Conservation (phyloP, 306 rosid species). For the Sicyos baderoa region DNA sequence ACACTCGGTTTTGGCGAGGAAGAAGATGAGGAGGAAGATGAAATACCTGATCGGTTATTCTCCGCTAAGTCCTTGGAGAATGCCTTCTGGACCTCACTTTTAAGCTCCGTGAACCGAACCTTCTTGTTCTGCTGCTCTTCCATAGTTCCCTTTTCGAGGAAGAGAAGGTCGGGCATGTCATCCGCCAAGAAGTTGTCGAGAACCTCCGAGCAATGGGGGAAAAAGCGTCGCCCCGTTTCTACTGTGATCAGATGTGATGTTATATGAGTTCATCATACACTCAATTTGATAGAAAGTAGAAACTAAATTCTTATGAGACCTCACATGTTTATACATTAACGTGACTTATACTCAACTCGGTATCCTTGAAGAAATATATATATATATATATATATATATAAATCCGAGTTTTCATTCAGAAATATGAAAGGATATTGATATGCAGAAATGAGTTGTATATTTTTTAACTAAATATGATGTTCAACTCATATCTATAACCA, state of each 20-base stretch:
- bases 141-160: constrained; percentile 56
- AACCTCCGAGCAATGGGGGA: constrained; percentile 90
- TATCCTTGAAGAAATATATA: no score
- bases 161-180: constrained; percentile 56
- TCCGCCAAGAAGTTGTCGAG: constrained; percentile 67
- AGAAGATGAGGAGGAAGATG: constrained; percentile 46
- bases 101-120: constrained; percentile 71
- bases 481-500: constrained; percentile 3
- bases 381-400: no score
- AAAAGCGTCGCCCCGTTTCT: constrained; percentile 70
- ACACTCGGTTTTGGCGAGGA: constrained; percentile 36
- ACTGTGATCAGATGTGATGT: constrained; percentile 39
- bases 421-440: neutral
- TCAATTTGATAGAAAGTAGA: neutral
- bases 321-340: neutral
- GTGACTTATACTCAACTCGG: neutral
- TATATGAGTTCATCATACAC: constrained; percentile 3
- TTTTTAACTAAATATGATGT: neutral
- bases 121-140: constrained; percentile 69
- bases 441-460: no score
- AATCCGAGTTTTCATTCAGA: neutral
- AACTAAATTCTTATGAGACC: neutral
- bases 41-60: constrained; percentile 35
- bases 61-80: constrained; percentile 66
- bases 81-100: constrained; percentile 80